phyloP scores from a whole-genome alignment of 2,329 filamentous ascomycete species.

The Penicillium occitanis region DNA sequence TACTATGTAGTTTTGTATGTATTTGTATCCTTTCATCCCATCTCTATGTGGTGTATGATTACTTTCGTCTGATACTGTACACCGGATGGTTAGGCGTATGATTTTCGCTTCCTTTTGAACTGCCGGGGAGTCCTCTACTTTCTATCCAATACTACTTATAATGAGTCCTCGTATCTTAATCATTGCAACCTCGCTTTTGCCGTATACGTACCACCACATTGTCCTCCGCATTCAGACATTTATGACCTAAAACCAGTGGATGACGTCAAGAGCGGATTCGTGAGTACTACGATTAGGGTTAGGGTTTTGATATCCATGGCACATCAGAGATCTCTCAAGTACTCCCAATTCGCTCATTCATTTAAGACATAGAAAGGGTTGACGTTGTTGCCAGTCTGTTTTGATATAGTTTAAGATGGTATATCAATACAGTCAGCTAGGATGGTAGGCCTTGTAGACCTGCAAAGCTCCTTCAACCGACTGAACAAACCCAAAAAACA shows the following conservation, averaged over 20 bases:
- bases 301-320: neutral
- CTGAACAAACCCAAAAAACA: neutral
- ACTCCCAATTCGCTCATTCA: too few species aligned
- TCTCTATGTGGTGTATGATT: too few species aligned
- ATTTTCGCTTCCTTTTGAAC: too few species aligned
- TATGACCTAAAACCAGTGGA: neutral
- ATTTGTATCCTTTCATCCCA: too few species aligned
- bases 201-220: neutral
- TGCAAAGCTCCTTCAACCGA: neutral
- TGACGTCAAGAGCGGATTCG: neutral
- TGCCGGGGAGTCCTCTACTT: neutral
- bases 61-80: too few species aligned
- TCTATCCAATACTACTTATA: neutral
- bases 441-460: neutral
- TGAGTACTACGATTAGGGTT: neutral
- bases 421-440: neutral
- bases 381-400: neutral
- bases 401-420: neutral
- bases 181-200: neutral
- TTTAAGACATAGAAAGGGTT: neutral
- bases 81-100: too few species aligned
- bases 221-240: neutral
- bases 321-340: neutral
- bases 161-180: neutral
- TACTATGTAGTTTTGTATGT: too few species aligned